A percentile compares a stretch with the other conserved stretches of the same genome.
These are phyloP conservation scores for Ogataea zsoltii DNA, from an alignment of 805 yeast species.

Conservation along the genomic window DNA sequence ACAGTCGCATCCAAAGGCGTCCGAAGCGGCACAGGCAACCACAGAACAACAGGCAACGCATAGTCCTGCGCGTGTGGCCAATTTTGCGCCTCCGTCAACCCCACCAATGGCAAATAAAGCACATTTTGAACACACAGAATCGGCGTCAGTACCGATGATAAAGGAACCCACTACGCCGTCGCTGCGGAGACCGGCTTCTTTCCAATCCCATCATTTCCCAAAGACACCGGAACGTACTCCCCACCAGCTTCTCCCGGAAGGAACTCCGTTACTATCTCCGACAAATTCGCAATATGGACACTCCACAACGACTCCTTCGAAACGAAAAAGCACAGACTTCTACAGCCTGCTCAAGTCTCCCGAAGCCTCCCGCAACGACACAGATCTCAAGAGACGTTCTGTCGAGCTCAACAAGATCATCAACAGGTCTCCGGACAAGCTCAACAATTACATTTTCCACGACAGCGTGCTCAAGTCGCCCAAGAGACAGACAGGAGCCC, in stretches of 20 bases:
- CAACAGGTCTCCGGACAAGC: conserved; percentile 28
- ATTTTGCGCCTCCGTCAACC: not conserved
- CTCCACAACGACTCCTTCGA: conserved; percentile 29
- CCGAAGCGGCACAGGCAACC: conserved; percentile 2
- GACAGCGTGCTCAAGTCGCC: conserved; percentile 28
- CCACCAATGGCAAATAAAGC: not conserved
- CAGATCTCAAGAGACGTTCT: conserved; percentile 33
- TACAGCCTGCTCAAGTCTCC: conserved; percentile 39
- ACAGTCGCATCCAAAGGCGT: conserved; percentile 2
- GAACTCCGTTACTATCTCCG: conserved; percentile 37
- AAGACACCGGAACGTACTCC: conserved; percentile 35
- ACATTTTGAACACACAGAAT: not conserved
- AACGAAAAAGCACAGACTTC: conserved; percentile 36
- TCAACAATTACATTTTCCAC: conserved; percentile 29
- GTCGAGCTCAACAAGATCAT: conserved; percentile 33
- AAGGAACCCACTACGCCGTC: conserved; percentile 32
- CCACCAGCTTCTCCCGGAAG: conserved; percentile 28
- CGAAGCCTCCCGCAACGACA: conserved; percentile 24
- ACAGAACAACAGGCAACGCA: not conserved
- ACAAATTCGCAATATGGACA: conserved; percentile 21
- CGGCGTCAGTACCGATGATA: not conserved
- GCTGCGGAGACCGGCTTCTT: conserved; percentile 19
- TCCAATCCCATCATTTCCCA: conserved; percentile 26
- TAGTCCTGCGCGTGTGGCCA: not conserved
- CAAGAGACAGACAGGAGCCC: conserved; percentile 11